A percentile compares a stretch with the other conserved stretches of the same genome.
Evolutionary conservation across 768 basidiomycete species (phyloP).

Genomic region (Boletus barrowsii): DNA sequence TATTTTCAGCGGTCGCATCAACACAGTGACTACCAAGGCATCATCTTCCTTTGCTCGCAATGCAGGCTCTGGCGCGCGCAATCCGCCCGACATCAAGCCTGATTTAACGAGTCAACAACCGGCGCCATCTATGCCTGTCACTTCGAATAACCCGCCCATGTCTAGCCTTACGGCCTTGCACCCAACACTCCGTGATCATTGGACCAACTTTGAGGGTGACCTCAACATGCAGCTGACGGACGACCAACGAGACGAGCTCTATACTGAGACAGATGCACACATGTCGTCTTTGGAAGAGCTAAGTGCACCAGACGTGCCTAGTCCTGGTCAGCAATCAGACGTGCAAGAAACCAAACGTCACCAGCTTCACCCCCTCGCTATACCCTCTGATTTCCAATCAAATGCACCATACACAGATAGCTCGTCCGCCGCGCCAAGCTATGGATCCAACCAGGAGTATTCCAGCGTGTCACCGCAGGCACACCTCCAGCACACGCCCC

Average conservation of each 20-base stretch:
- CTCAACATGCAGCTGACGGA: slow-evolving; percentile 50
- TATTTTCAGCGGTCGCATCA: slow-evolving; percentile 74
- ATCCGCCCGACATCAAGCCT: slow-evolving; percentile 13
- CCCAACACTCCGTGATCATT: slow-evolving; percentile 53
- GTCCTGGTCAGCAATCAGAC: slow-evolving; percentile 3
- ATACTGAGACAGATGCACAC: slow-evolving; percentile 19
- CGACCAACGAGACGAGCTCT: slow-evolving; percentile 25
- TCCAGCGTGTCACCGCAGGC: slow-evolving; percentile 4
- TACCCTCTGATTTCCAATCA: slow-evolving; percentile 18
- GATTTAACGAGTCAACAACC: slow-evolving; percentile 31
- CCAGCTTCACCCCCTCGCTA: slow-evolving; percentile 21
- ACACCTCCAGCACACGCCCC: neutral
- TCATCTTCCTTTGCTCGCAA: slow-evolving; percentile 19
- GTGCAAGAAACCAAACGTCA: slow-evolving; percentile 19
- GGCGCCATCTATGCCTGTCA: slow-evolving; percentile 22
- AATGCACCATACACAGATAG: neutral
- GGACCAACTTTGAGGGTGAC: slow-evolving; percentile 54
- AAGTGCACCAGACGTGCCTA: neutral
- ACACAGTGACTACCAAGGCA: slow-evolving; percentile 53
- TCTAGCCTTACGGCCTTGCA: slow-evolving; percentile 46
- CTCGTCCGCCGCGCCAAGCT: slow-evolving; percentile 3
- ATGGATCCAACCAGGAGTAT: slow-evolving; percentile 11
- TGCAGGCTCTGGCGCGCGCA: neutral
- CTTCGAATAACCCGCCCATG: slow-evolving; percentile 20
- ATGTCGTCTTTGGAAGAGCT: slow-evolving; percentile 9